Evolutionary conservation across 139 green algal genomes (phyloP), one percentile per base, ranked within the genome.

Genomic region (Desmodesmus armatus): DNA sequence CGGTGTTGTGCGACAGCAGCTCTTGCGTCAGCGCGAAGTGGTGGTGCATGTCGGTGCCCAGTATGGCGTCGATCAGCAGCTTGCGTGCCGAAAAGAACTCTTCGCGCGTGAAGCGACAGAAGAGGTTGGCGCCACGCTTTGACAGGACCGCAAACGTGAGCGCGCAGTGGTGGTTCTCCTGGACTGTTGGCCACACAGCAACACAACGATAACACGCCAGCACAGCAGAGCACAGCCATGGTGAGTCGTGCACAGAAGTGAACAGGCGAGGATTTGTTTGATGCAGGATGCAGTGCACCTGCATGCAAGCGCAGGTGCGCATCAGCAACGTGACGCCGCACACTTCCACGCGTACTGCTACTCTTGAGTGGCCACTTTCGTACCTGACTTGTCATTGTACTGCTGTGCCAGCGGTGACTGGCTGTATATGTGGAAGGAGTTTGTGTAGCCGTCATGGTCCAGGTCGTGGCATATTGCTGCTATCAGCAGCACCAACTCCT

Each of bases 141-240:
- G 83, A 72, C 71, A 96, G 78, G 40, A 96, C 90, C 40, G 84
- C 85, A 73, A 93, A 95, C 31, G 91, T 89, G 62, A 93, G 87
- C 31, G 92, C 92, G 84, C 93, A 96, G 82, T 96, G 93, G 81
- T 96, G 92, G 82, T 96, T 96, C 88, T 96, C 93, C 84, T 94
- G 87, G n/a, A 94, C 90, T 84, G 78, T 69, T 81, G 21, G 19
- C 27, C 31, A 43, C 27, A 53, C 41, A 35, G 19, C n/a, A n/a
- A n/a, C n/a, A n/a, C n/a, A n/a, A n/a, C n/a, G n/a, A 6, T 40
- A 23, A 31, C 21, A 29, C 58, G 17, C 6, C 58, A 31, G 58
- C 58, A 58, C 47, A 58, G 47, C 47, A 15, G 13, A n/a, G n/a
- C n/a, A n/a, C n/a, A n/a, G n/a, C n/a, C n/a, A n/a, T n/a, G n/a